Conservation (phyloP, 2,329 filamentous ascomycete genomes). For the Fusarium virguliforme region DNA sequence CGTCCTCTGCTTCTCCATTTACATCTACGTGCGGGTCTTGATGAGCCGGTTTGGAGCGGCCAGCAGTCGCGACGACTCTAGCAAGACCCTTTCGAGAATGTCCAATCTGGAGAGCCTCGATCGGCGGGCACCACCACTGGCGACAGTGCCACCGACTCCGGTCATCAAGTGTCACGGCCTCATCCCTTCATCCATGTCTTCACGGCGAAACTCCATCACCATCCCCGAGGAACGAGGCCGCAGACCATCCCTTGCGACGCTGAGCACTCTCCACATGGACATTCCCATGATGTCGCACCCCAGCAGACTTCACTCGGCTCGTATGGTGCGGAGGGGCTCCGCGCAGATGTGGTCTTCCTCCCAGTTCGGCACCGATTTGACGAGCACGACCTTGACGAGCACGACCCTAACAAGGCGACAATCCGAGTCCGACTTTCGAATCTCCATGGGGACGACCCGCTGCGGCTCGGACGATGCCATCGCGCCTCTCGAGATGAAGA, state of each 20-base stretch:
- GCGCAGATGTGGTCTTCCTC: conserved; percentile 42
- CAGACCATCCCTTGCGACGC: conserved; percentile 38
- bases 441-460: conserved; percentile 28
- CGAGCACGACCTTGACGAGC: conserved; percentile 9
- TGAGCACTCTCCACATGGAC: conserved; percentile 39
- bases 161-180: conserved; percentile 55
- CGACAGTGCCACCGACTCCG: conserved; percentile 50
- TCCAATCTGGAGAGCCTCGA: conserved; percentile 30
- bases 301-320: conserved; percentile 36
- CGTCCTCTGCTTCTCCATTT: conserved; percentile 78
- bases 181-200: conserved; percentile 51
- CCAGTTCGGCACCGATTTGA: conserved; percentile 35
- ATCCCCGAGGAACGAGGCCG: conserved; percentile 27
- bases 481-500: conserved; percentile 14
- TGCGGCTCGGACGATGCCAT: conserved; percentile 30
- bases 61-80: conserved; percentile 21
- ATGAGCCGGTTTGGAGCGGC: conserved; percentile 59
- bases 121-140: conserved; percentile 20
- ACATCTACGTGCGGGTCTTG: conserved; percentile 73
- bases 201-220: conserved; percentile 26
- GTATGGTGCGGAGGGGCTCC: conserved; percentile 34
- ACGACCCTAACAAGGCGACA: conserved; percentile 16
- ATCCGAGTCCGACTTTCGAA: conserved; percentile 29
- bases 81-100: conserved; percentile 34
- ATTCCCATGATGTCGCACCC: conserved; percentile 15